Evolutionary conservation across 2,329 filamentous ascomycete genomes (phyloP), one percentile per base, ranked within the genome.

Genomic region (Fusarium fracticaudum): DNA sequence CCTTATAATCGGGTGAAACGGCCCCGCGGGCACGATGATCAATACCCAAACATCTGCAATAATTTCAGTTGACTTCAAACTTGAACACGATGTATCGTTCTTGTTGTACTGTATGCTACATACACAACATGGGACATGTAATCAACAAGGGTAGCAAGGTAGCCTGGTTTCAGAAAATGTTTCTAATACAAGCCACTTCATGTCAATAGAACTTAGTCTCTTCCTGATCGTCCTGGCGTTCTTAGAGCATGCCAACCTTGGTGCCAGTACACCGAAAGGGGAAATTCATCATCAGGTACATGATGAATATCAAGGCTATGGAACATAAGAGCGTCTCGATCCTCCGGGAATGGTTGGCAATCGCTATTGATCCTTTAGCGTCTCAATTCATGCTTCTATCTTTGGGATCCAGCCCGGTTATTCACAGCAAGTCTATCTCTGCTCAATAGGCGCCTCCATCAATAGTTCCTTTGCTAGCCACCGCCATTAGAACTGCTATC

Each of bases 381-480:
- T 43, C 50, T 59, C 57, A 50, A 24, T 43, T 41, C 48, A 53
- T 51, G 31, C 64, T 61, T 73, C 62, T 65, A 71, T 73, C 43
- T 64, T 58, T 50, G 58, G 35, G 69, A 53, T 61, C 72, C 69
- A 65, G 73, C 66, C 72, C 65, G n/a, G 51, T 50, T 45, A 31
- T 58, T 53, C 44, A 60, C 59, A 31, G 29, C 50, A 60, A 47
- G 63, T 58, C 38, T 59, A 66, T 61, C 35, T 54, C 50, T 50
- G 40, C n/a, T 68, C 62, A 65, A 75, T 75, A 75, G 57, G 65
- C 65, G 62, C 72, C 72, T 54, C 55, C 48, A 40, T 60, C 58
- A 45, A 45, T 41, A 37, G 48, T 60, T 61, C 47, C 40, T 41
- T 43, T 60, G 24, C 55, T 58, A 37, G 67, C 40, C 29, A 44